phyloP scores from a whole-genome alignment of 1,139 yeast genomes.

The Meyerozyma elateridarum region DNA sequence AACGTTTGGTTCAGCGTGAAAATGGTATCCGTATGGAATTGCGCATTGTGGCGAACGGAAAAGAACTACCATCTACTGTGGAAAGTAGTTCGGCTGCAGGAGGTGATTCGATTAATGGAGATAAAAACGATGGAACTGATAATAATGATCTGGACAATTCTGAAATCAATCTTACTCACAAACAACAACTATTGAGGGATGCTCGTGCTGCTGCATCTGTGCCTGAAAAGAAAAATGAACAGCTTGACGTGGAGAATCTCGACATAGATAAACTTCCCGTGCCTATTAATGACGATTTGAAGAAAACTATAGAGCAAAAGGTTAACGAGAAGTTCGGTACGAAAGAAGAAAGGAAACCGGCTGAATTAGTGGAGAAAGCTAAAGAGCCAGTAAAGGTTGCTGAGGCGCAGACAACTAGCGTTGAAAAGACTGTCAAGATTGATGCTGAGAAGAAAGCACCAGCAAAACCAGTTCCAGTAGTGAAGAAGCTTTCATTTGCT shows the following conservation, averaged over 20 bases:
- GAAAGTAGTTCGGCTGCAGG: constrained; percentile 2
- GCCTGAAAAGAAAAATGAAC: constrained; percentile 9
- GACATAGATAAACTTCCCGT: constrained; percentile 1
- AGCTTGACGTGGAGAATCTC: constrained; percentile 5
- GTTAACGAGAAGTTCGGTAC: constrained; percentile 1
- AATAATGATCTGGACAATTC: background rate
- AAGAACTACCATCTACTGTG: constrained; percentile 12
- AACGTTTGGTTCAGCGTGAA: constrained; percentile 31
- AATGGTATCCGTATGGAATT: constrained; percentile 22
- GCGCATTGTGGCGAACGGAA: too few relatives aligned
- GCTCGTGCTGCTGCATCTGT: constrained; percentile 5
- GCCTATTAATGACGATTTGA: constrained; percentile 1
- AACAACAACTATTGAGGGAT: constrained; percentile 7
- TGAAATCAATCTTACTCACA: constrained; percentile 7
- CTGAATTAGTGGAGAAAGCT: constrained; percentile 6
- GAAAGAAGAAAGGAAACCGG: constrained; percentile 6
- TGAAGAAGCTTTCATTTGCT: constrained; percentile 75
- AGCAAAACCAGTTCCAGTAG: constrained; percentile 23
- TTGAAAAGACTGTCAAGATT: background rate
- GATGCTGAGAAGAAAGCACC: constrained; percentile 11
- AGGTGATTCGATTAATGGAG: constrained; percentile 1
- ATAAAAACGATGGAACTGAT: constrained; percentile 6
- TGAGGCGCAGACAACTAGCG: constrained; percentile 5
- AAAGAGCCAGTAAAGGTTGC: constrained; percentile 10
- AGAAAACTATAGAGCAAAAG: constrained; percentile 1